These are phyloP conservation scores for Madurella mycetomatis DNA, from an alignment of 2,329 filamentous ascomycete species.

Conservation along the genomic window DNA sequence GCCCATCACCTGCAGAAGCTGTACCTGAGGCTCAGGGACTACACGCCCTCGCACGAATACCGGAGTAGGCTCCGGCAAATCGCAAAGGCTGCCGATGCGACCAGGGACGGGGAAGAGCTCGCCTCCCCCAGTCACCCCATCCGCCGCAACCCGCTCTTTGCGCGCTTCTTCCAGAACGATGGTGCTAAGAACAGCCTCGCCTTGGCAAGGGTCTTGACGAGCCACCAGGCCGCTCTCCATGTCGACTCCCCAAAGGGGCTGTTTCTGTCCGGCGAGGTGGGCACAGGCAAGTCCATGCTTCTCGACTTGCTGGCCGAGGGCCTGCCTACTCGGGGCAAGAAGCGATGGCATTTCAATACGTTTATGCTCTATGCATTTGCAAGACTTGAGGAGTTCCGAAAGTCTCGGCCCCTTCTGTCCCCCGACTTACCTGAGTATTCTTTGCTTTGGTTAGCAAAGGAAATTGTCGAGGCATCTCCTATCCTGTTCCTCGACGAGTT, in stretches of 20 bases:
- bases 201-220: constrained; percentile 63
- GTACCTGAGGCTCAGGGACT: constrained; percentile 72
- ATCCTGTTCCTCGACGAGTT: constrained; percentile 82
- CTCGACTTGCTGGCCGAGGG: constrained; percentile 76
- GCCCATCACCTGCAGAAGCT: constrained; percentile 74
- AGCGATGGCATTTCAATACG: constrained; percentile 77
- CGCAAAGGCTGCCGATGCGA: constrained; percentile 41
- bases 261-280: constrained; percentile 76
- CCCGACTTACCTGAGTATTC: constrained; percentile 53
- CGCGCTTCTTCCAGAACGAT: constrained; percentile 53
- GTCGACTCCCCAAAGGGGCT: constrained; percentile 70
- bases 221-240: constrained; percentile 65
- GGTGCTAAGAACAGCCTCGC: constrained; percentile 57
- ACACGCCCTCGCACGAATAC: constrained; percentile 69
- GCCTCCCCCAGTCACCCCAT: constrained; percentile 53
- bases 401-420: constrained; percentile 23
- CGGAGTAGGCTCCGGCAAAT: constrained; percentile 60
- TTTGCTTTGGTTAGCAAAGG: constrained; percentile 67
- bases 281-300: constrained; percentile 82
- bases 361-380: constrained; percentile 79
- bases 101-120: constrained; percentile 36
- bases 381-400: constrained; percentile 63
- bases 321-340: constrained; percentile 67
- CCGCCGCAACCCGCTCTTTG: constrained; percentile 55
- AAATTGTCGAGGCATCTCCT: constrained; percentile 68